phyloP scores from a whole-genome alignment of 768 basidiomycete genomes.

The Phanerochaete carnosa region DNA sequence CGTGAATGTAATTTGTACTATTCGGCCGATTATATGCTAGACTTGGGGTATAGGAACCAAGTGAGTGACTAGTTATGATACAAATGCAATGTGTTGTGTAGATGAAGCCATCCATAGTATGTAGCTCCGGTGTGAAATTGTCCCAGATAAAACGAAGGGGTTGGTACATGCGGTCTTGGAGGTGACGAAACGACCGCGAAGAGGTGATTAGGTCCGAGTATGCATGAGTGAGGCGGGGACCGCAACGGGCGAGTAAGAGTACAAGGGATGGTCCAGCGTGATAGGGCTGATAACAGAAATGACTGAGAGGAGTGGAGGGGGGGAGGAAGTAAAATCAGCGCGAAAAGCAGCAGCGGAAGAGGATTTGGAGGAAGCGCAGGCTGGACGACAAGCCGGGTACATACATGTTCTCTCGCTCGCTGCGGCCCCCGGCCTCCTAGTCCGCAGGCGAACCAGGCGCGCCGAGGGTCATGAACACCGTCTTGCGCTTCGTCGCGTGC shows the following conservation, averaged over 20 bases:
- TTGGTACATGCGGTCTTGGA: neutral
- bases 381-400: neutral
- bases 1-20: constrained; percentile 1
- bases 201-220: neutral
- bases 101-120: constrained; percentile 2
- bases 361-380: neutral
- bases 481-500: constrained; percentile 73
- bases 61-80: constrained; percentile 7
- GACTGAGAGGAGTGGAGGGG: neutral
- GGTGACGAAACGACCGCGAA: neutral
- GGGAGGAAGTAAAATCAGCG: neutral
- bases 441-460: constrained; percentile 12
- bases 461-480: constrained; percentile 73
- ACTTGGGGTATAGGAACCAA: constrained; percentile 1
- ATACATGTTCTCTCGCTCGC: neutral
- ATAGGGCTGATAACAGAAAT: neutral
- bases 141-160: neutral
- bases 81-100: neutral
- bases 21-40: constrained; percentile 1
- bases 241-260: neutral
- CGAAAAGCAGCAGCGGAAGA: neutral
- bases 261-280: neutral
- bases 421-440: neutral
- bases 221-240: neutral
- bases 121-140: neutral